These are phyloP conservation scores for Xylaria sp. DNA, from an alignment of 2,329 filamentous ascomycete species.

Conservation along the genomic window DNA sequence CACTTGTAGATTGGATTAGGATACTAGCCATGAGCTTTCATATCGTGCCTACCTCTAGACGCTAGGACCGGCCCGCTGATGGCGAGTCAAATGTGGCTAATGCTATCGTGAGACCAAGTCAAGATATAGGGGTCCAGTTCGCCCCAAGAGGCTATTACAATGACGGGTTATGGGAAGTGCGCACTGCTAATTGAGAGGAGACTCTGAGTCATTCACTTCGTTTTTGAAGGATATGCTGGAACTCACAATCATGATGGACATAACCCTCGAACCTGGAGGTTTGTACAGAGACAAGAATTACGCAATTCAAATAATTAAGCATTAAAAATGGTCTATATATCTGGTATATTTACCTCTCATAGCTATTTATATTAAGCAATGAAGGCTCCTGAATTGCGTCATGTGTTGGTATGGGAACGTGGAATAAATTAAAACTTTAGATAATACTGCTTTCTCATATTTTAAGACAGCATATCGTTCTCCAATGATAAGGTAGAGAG, in stretches of 20 bases:
- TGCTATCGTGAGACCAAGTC: neutral
- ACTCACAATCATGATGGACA: neutral
- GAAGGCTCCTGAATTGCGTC: too few relatives aligned
- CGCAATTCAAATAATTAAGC: too few relatives aligned
- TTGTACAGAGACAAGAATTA: neutral
- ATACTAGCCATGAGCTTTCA: slow-evolving; percentile 17
- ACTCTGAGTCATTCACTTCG: neutral
- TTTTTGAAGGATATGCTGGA: neutral
- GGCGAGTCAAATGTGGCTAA: slow-evolving; percentile 5
- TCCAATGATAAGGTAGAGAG: too few relatives aligned
- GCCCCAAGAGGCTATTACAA: neutral
- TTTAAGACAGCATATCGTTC: too few relatives aligned
- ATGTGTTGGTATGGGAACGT: too few relatives aligned
- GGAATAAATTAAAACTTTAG: too few relatives aligned
- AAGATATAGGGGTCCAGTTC: neutral
- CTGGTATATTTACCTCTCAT: too few relatives aligned
- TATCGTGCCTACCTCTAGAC: neutral
- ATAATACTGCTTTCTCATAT: too few relatives aligned
- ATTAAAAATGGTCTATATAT: too few relatives aligned
- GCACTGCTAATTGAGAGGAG: neutral
- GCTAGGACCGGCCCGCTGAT: neutral
- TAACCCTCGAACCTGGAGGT: neutral
- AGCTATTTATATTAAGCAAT: too few relatives aligned
- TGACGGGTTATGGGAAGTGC: slow-evolving; percentile 2
- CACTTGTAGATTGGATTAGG: slow-evolving; percentile 16